Conservation (phyloP, 2,329 filamentous ascomycete species). For the Cercospora sesami region DNA sequence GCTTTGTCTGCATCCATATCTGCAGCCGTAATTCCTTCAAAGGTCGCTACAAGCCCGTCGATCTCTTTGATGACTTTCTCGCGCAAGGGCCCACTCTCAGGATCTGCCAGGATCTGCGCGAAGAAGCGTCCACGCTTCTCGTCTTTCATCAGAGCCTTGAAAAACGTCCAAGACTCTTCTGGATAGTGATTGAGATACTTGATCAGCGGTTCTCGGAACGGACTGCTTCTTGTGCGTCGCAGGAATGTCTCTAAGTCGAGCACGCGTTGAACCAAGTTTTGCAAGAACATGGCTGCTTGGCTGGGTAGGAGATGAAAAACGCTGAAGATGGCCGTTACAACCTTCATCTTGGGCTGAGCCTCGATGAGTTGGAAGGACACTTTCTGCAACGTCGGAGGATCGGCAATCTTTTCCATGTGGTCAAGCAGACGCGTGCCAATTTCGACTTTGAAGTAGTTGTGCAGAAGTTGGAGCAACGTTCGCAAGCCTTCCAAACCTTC, state of each 20-base stretch:
- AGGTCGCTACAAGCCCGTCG: constrained; percentile 67
- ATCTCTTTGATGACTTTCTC: constrained; percentile 72
- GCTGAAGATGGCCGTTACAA: constrained; percentile 91
- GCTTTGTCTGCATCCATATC: constrained; percentile 66
- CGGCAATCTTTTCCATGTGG: constrained; percentile 87
- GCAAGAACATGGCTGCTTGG: constrained; percentile 87
- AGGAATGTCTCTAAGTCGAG: constrained; percentile 82
- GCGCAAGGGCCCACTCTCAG: constrained; percentile 71
- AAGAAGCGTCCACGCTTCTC: constrained; percentile 87
- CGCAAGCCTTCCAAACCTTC: constrained; percentile 89
- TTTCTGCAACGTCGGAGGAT: constrained; percentile 75
- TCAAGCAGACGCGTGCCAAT: constrained; percentile 92
- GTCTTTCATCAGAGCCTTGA: constrained; percentile 77
- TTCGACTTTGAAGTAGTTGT: constrained; percentile 98
- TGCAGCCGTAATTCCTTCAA: constrained; percentile 50
- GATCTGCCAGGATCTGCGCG: constrained; percentile 77
- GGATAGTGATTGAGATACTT: constrained; percentile 93
- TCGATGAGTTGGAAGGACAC: constrained; percentile 94
- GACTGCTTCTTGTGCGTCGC: constrained; percentile 83
- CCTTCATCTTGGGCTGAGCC: constrained; percentile 88
- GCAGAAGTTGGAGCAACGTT: constrained; percentile 82
- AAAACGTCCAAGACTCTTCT: constrained; percentile 78
- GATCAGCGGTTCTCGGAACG: constrained; percentile 85
- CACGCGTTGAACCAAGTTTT: constrained; percentile 84
- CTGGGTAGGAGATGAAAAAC: constrained; percentile 95